Evolutionary conservation across 140 eudicot species (phyloP), one percentile per base, ranked within the genome.

Genomic region (Bidens hawaiensis): DNA sequence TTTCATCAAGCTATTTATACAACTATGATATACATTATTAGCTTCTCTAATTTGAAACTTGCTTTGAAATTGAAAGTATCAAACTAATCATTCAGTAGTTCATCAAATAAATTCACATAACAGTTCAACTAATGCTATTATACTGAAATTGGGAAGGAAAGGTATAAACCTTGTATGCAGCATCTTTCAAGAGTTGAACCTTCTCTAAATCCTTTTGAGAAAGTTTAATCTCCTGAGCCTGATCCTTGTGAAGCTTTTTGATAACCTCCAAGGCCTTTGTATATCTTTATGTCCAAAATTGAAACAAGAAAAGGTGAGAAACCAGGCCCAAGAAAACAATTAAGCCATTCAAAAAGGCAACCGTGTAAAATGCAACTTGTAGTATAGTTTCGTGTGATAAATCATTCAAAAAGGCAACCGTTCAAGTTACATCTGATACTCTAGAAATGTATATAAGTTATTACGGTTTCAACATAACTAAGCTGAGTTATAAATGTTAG

Each of bases 181-280:
- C 88, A 82, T 91, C 94, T 76, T 87, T 91, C 65, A 88, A 61
- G 1, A 82, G 75, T 62, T 87, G 96, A 72, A 87, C 89, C 78
- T 87, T 81, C 75, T 87, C 96, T 82, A 87, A 30, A 66, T 84
- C 87, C 73, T 87, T 83, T 76, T 87, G 90, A 70, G 73, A 82
- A 54, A 90, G 69, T 80, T 91, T 91, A 51, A 91, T 87, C 74
- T 91, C 96, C 67, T 80, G 95, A 19, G 87, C 89, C 78, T 91
- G 96, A 76, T 91, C 98, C 81, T 85, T 91, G 80, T 91, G 96
- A 71, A 91, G 98, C 82, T 91, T 91, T 71, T 91, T 91, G 26
- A 91, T 91, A 25, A 87, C 78, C 85, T 91, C 96, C 72, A 91
- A 84, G 13, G 98, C 98, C 78, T 87, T 87, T 8, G 96, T 91